Evolutionary conservation across 2,329 filamentous ascomycete genomes (phyloP), one percentile per base, ranked within the genome.

Genomic region (Ceratocystiopsis sp.): DNA sequence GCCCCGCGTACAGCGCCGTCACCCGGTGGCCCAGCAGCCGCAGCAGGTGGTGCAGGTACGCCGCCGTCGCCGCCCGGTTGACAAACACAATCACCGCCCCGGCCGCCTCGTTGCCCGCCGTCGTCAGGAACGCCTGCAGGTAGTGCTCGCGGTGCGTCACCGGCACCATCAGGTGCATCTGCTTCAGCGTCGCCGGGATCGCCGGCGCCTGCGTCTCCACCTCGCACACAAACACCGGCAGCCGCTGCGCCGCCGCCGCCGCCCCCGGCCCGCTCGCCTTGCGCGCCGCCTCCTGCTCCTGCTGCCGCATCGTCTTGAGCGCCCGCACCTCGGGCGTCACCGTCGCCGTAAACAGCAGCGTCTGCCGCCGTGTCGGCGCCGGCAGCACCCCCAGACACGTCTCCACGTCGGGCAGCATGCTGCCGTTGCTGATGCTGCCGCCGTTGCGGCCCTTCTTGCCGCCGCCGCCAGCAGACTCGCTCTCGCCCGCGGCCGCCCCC

Each of bases 61-160:
- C 84, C 11, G 91, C 89, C 0, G 89, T 95, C 42, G 77, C 71
- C 1, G 86, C 93, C 40, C 85, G 77, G 63, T 98, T 98, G 68
- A 82, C 87, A 66, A 98, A 98, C 48, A 98, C 78, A 55, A 98
- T 95, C 54, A 98, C 94, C 54, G 80, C 71, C 1, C 81, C 80
- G 62, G 84, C 89, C 36, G 74, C 66, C 34, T 72, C 58, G 59
- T 95, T 95, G 49, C 61, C 67, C 29, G 81, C 76, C 0, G 89
- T 96, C 18, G 78, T 72, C 14, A 98, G 74, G 35, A 98, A 79
- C 42, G 84, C 75, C 59, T 98, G 91, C 13, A 98, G 72, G 60
- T 93, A 98, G 58, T 91, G 85, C 61, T 96, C 89, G 53, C 89
- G 84, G 62, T 95, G 86, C 1, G 86, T 91, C 51, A 94, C 79